A percentile compares a stretch with the other conserved stretches of the same genome.
Evolutionary conservation across 2,329 filamentous ascomycete genomes (phyloP).

Genomic region (Tolypocladium paradoxum): DNA sequence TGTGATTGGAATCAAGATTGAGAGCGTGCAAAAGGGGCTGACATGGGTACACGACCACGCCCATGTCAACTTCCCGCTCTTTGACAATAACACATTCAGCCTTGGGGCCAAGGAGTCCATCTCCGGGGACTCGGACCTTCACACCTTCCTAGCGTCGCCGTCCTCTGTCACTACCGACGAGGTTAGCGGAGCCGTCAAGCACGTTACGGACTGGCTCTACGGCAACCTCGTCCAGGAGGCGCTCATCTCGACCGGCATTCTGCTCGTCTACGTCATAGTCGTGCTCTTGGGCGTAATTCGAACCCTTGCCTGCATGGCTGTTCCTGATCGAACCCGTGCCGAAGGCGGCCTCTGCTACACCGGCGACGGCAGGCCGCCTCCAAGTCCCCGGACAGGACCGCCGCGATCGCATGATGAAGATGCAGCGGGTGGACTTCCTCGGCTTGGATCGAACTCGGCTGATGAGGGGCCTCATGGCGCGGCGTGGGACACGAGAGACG

Average conservation of each 20-base stretch:
- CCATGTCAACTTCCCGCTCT: slow-evolving; percentile 66
- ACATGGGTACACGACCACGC: slow-evolving; percentile 89
- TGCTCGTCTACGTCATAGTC: slow-evolving; percentile 69
- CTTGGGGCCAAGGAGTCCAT: slow-evolving; percentile 57
- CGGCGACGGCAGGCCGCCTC: slow-evolving; percentile 16
- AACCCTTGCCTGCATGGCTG: slow-evolving; percentile 49
- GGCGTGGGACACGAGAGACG: not conserved
- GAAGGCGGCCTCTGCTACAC: slow-evolving; percentile 43
- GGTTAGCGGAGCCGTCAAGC: slow-evolving; percentile 63
- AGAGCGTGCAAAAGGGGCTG: slow-evolving; percentile 74
- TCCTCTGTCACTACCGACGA: slow-evolving; percentile 66
- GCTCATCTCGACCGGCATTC: slow-evolving; percentile 63
- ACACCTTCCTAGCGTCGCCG: slow-evolving; percentile 68
- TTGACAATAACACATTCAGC: slow-evolving; percentile 75
- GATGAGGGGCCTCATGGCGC: not conserved
- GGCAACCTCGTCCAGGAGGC: slow-evolving; percentile 64
- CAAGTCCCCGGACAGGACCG: slow-evolving; percentile 11
- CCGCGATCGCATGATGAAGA: not conserved
- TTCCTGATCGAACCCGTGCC: slow-evolving; percentile 38
- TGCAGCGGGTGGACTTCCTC: not conserved
- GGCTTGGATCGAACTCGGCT: not conserved
- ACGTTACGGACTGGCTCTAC: slow-evolving; percentile 57
- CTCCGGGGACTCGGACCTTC: slow-evolving; percentile 46
- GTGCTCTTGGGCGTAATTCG: slow-evolving; percentile 64
- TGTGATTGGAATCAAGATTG: slow-evolving; percentile 78